Conservation (phyloP, 495 filamentous ascomycete genomes). For the Penicillium lividum region DNA sequence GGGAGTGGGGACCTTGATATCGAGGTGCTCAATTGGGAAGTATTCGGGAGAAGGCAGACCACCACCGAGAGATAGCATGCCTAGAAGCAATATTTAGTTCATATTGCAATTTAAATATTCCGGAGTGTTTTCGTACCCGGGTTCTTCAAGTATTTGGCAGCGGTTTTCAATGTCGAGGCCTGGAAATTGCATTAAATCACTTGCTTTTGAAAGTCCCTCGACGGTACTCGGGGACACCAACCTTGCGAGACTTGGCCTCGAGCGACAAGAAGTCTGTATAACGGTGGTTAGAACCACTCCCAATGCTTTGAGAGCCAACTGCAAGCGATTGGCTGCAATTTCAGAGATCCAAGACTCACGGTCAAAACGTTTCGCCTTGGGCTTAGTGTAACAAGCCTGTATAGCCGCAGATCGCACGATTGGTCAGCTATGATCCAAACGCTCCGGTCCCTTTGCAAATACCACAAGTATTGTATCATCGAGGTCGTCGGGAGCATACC, state of each 20-base stretch:
- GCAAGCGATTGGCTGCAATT: background rate
- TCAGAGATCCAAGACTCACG: conserved; percentile 53
- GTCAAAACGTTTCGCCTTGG: conserved; percentile 81
- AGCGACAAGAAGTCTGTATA: conserved; percentile 37
- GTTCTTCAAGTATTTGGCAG: conserved; percentile 71
- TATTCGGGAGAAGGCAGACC: conserved; percentile 85
- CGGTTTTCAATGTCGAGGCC: conserved; percentile 72
- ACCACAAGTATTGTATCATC: background rate
- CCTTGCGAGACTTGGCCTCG: conserved; percentile 46
- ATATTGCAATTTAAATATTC: background rate
- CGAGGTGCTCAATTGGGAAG: conserved; percentile 78
- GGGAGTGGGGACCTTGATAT: conserved; percentile 64
- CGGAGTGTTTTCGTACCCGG: conserved; percentile 47
- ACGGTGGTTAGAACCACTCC: background rate
- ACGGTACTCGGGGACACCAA: conserved; percentile 4
- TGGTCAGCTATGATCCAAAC: conserved; percentile 5
- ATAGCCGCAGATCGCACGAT: conserved; percentile 2
- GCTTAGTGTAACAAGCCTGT: conserved; percentile 63
- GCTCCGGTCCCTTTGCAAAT: background rate
- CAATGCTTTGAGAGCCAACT: background rate
- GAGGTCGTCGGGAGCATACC: conserved; percentile 35
- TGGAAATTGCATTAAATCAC: conserved; percentile 14
- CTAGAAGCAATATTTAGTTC: conserved; percentile 24
- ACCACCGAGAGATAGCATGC: conserved; percentile 84
- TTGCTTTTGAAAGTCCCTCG: background rate